A percentile compares a stretch with the other conserved stretches of the same genome.
phyloP scores from a whole-genome alignment of 176 grass and related monocot species.

The Chloris gayana region DNA sequence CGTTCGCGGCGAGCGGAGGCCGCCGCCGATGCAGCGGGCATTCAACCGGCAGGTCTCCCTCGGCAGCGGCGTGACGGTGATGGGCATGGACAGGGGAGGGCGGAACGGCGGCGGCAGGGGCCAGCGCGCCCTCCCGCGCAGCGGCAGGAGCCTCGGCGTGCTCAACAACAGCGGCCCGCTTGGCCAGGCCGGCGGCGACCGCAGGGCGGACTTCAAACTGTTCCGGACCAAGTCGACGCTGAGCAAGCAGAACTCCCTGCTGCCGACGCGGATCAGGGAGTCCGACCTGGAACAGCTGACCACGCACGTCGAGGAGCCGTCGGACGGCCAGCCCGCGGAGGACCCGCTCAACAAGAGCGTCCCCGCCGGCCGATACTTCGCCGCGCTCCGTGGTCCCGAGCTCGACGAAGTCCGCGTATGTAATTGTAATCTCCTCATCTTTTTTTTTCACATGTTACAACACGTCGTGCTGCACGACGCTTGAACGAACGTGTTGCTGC shows the following conservation, averaged over 20 bases:
- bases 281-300: conserved; percentile 45
- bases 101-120: conserved; percentile 41
- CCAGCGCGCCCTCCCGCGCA: conserved; percentile 59
- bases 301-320: conserved; percentile 47
- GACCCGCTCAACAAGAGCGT: conserved; percentile 86
- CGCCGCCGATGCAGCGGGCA: conserved; percentile 36
- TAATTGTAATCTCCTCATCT: too few species aligned
- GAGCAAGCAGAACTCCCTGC: conserved; percentile 76
- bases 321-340: conserved; percentile 27
- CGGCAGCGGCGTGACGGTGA: conserved; percentile 70
- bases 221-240: conserved; percentile 97
- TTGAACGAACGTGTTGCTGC: background rate
- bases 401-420: conserved; percentile 96
- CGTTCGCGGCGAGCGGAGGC: conserved; percentile 52
- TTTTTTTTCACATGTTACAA: background rate
- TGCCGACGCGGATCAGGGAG: conserved; percentile 58
- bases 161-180: conserved; percentile 39
- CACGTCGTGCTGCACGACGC: background rate
- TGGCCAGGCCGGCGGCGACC: conserved; percentile 23
- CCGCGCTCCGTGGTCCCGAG: conserved; percentile 91
- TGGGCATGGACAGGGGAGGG: conserved; percentile 61
- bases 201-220: conserved; percentile 83
- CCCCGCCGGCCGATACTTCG: conserved; percentile 90
- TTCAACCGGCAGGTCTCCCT: conserved; percentile 88
- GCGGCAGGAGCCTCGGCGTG: conserved; percentile 78